Conservation (phyloP, 2,329 filamentous ascomycete genomes). For the Sporothrix humicola region DNA sequence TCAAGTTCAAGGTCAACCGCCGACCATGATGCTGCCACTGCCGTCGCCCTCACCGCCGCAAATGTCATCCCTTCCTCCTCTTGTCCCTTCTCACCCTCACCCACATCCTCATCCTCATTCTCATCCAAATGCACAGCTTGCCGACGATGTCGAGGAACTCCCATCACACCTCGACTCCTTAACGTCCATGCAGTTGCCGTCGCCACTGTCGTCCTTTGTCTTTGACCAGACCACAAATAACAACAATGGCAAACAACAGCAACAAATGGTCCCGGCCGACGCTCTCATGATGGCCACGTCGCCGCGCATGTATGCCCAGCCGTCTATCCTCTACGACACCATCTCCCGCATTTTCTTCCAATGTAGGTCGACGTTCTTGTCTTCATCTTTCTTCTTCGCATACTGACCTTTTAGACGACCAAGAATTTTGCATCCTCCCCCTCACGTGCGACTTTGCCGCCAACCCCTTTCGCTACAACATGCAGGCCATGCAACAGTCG, state of each 20-base stretch:
- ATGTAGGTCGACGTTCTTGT: no score
- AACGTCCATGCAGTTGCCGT: not conserved
- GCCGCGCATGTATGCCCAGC: conserved; percentile 30
- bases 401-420: conserved; percentile 42
- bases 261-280: conserved; percentile 4
- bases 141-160: conserved; percentile 11
- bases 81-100: not conserved
- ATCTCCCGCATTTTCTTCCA: conserved; percentile 33
- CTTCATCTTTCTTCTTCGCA: no score
- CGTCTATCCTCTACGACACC: conserved; percentile 29
- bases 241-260: conserved; percentile 14
- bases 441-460: conserved; percentile 44
- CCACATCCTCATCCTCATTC: not conserved
- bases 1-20: not conserved
- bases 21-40: not conserved
- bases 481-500: conserved; percentile 39
- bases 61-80: not conserved
- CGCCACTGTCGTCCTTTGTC: not conserved
- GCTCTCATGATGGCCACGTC: conserved; percentile 2
- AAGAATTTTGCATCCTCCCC: conserved; percentile 46
- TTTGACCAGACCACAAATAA: not conserved
- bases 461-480: conserved; percentile 45
- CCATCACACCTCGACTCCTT: conserved; percentile 15
- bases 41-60: not conserved
- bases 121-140: not conserved